These are phyloP conservation scores for Alloascoidea hylecoeti DNA, from an alignment of 805 yeast species.

Conservation along the genomic window DNA sequence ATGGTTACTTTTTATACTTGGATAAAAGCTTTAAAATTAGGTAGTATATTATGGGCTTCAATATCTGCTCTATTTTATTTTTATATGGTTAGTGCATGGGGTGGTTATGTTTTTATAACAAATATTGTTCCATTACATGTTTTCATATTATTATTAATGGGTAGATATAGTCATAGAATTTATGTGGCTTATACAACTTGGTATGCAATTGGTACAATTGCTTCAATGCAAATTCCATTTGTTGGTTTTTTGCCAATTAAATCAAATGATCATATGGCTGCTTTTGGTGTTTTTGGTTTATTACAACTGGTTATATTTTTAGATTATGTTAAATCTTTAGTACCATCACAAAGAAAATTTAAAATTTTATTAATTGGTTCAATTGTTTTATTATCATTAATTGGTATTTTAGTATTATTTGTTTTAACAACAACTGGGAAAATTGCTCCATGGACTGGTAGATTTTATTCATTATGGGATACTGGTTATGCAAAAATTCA, in stretches of 20 bases:
- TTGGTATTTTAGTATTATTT: conserved; percentile 63
- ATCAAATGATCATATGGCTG: conserved; percentile 97
- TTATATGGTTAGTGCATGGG: conserved; percentile 99
- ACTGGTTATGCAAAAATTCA: conserved; percentile 95
- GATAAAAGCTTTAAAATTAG: conserved; percentile 88
- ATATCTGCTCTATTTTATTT: conserved; percentile 82
- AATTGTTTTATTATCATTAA: conserved; percentile 32
- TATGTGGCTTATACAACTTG: conserved; percentile 92
- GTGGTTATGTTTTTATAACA: conserved; percentile 98
- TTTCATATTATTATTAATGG: conserved; percentile 83
- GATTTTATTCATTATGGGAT: conserved; percentile 97
- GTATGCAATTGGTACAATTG: conserved; percentile 95
- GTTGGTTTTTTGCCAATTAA: conserved; percentile 96
- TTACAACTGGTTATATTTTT: conserved; percentile 84
- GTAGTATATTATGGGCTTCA: conserved; percentile 75
- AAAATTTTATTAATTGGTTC: conserved; percentile 51
- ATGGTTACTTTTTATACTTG: conserved; percentile 94
- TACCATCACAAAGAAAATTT: conserved; percentile 65
- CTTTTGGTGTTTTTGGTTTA: conserved; percentile 93
- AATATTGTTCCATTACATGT: conserved; percentile 94
- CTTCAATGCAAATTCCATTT: conserved; percentile 98
- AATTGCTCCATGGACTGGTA: conserved; percentile 99
- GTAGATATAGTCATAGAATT: conserved; percentile 71
- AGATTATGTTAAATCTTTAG: conserved; percentile 60
- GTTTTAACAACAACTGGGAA: conserved; percentile 79